Percentiles rank a stretch among this genome's conserved stretches.
Evolutionary conservation across 495 filamentous ascomycete genomes (phyloP).

Genomic region (Lentithecium fluviatile): DNA sequence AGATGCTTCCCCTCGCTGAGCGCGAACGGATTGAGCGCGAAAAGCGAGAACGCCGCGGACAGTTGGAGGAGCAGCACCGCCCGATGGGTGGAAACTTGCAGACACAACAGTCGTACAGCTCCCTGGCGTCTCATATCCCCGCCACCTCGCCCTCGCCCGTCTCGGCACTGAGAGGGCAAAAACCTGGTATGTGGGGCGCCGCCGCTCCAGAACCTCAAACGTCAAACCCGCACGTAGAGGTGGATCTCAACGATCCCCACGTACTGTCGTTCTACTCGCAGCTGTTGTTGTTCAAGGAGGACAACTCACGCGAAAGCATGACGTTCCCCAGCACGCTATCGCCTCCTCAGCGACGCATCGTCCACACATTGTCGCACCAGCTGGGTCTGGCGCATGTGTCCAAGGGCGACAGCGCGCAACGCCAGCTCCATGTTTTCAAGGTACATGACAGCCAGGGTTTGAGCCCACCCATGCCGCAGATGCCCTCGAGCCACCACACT

Average conservation of each 20-base stretch:
- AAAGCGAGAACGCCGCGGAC: constrained; percentile 93
- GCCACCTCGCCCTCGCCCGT: constrained; percentile 72
- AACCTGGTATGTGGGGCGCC: constrained; percentile 54
- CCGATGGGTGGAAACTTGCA: constrained; percentile 68
- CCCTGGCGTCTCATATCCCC: constrained; percentile 69
- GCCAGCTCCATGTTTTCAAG: constrained; percentile 86
- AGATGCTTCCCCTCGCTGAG: constrained; percentile 94
- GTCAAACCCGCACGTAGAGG: constrained; percentile 49
- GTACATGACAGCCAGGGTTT: constrained; percentile 55
- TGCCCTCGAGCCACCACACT: constrained; percentile 60
- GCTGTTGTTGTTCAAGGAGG: constrained; percentile 83
- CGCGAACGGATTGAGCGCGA: constrained; percentile 95
- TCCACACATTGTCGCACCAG: constrained; percentile 92
- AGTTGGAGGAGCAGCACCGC: constrained; percentile 94
- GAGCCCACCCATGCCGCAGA: constrained; percentile 64
- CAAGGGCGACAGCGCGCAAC: constrained; percentile 77
- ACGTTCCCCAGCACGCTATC: constrained; percentile 79
- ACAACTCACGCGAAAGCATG: constrained; percentile 69
- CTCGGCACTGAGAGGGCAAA: constrained; percentile 55
- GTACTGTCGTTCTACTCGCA: constrained; percentile 86
- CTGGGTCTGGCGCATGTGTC: constrained; percentile 89
- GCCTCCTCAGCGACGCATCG: constrained; percentile 78
- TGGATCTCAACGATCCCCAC: constrained; percentile 84
- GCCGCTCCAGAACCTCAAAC: background rate
- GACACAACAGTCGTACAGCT: constrained; percentile 79